Evolutionary conservation across 2,329 filamentous ascomycete genomes (phyloP).

Genomic region (Arthrobotrys musiformis): DNA sequence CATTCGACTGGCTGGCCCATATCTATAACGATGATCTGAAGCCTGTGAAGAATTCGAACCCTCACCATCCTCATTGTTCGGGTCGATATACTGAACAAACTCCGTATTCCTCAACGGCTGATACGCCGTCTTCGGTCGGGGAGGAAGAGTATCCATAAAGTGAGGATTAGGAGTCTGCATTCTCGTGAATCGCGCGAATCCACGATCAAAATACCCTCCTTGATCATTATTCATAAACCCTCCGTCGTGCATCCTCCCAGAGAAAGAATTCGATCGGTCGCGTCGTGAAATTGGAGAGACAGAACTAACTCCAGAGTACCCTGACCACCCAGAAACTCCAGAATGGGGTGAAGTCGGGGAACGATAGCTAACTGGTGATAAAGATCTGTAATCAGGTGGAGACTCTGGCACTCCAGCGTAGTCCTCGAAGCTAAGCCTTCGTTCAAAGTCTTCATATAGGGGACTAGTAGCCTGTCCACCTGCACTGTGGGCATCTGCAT

Average conservation of each 20-base stretch:
- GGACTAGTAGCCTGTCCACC: slow-evolving; percentile 48
- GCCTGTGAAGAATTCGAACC: slow-evolving; percentile 54
- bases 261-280: slow-evolving; percentile 42
- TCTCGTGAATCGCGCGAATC: slow-evolving; percentile 29
- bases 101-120: slow-evolving; percentile 52
- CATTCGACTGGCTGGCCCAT: slow-evolving; percentile 13
- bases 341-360: slow-evolving; percentile 54
- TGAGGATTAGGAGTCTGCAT: slow-evolving; percentile 52
- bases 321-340: slow-evolving; percentile 52
- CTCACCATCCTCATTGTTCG: slow-evolving; percentile 40
- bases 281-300: slow-evolving; percentile 50
- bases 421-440: slow-evolving; percentile 52
- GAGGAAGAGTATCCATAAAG: slow-evolving; percentile 46
- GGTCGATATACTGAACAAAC: slow-evolving; percentile 55
- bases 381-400: slow-evolving; percentile 40
- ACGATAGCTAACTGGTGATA: slow-evolving; percentile 46
- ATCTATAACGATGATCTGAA: slow-evolving; percentile 50
- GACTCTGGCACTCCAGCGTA: slow-evolving; percentile 53
- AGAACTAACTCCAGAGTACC: slow-evolving; percentile 51
- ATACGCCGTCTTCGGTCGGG: slow-evolving; percentile 50
- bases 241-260: slow-evolving; percentile 37
- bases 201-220: slow-evolving; percentile 35
- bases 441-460: slow-evolving; percentile 50
- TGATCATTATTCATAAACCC: slow-evolving; percentile 9
- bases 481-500: slow-evolving; percentile 51